phyloP scores from a whole-genome alignment of 1,284 basidiomycete genomes.

The Anthracocystis walkeri region DNA sequence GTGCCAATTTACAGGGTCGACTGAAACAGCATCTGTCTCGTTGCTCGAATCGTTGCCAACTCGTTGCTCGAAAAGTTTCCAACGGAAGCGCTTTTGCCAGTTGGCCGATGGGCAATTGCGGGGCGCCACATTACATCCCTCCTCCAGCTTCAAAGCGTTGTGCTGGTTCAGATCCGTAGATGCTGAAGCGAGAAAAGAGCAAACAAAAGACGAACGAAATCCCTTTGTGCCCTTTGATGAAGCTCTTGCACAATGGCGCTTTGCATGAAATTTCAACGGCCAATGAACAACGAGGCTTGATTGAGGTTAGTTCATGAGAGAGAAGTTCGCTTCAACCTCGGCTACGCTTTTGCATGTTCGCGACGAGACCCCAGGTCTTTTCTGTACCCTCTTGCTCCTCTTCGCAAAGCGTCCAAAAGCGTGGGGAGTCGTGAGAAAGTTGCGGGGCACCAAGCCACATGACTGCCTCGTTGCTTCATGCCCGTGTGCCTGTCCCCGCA shows the following conservation, averaged over 20 bases:
- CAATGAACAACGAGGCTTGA: background rate
- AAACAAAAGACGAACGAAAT: background rate
- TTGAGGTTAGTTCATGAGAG: background rate
- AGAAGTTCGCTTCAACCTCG: constrained; percentile 9
- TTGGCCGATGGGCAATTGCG: background rate
- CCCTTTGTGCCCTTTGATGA: background rate
- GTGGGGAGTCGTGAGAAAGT: constrained; percentile 4
- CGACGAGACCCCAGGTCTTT: background rate
- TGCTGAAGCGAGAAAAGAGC: background rate
- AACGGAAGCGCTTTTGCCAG: no score
- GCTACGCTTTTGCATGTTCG: background rate
- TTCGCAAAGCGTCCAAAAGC: background rate
- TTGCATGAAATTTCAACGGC: background rate
- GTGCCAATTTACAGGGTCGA: no score
- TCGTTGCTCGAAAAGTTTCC: background rate
- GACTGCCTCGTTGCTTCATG: background rate
- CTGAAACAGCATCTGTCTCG: no score
- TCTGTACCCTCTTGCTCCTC: background rate
- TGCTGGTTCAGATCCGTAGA: background rate
- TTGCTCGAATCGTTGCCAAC: no score
- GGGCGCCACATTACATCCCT: background rate
- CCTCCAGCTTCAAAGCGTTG: background rate
- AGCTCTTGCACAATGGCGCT: background rate
- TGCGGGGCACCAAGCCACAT: constrained; percentile 14
- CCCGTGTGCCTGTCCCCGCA: constrained; percentile 9